Base-by-base conservation (phyloP, 805 yeast species). In the Spathaspora arborariae region DNA sequence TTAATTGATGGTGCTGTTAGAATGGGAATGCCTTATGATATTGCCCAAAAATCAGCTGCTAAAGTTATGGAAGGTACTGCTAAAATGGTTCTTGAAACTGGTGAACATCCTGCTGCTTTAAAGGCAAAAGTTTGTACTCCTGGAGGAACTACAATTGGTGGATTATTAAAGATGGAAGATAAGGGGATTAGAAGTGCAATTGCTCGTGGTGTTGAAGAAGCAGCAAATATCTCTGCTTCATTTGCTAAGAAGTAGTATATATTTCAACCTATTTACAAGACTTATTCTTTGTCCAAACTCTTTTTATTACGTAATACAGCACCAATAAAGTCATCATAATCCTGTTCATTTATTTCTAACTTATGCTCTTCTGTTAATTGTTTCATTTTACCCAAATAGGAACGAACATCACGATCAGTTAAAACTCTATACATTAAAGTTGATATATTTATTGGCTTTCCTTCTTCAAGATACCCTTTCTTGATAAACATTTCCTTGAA, bases 121-220 rank as follows among this genome's bases (percentile, higher is more conserved):
- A 88, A 88, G 62, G 82, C 86, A 62, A 84, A 83, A 56, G 94
- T 94, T 7, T 90, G 97, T 62, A 94, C 99, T 0, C 99, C 99
- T 20, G 99, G 94, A 24, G 99, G 99, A 27, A 91, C 97, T 43
- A 94, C 99, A 3, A 94, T 94, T 63, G 96, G 96, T 8, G 99
- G 99, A 0, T 72, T 94, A 48, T 77, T 92, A 65, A 88, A 83
- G 53, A 82, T 94, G 85, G 99, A 94, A 71, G 96, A 89, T 55
- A 81, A 81, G 42, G 95, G 92, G 43, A 86, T 94, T 41, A 84
- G 96, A 69, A 79, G 88, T 40, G 92, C 89, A 20, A 85, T 94
- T 57, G 81, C 95, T 41, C 78, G 89, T 57, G 96, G 96, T 35
- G 85, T 94, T 20, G 89, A 88, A 64, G 96, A 89, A 62, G 92